Conservation (phyloP, 1,284 basidiomycete species). For the Pseudozyma hubeiensis region DNA sequence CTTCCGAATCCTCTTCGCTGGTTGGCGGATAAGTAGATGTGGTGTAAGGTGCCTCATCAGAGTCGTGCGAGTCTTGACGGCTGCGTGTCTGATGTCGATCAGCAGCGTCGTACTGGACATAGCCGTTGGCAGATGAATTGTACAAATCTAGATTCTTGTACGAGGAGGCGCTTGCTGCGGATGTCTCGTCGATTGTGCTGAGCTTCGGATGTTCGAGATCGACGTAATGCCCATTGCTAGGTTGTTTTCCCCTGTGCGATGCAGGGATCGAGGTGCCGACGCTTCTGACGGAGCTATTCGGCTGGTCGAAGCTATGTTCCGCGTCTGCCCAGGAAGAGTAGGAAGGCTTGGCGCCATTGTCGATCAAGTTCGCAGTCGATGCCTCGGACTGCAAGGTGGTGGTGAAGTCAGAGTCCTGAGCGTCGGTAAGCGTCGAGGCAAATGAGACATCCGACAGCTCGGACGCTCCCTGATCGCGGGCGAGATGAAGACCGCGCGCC, state of each 20-base stretch:
- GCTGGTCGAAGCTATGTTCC: neutral
- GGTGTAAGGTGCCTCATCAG: conserved; percentile 24
- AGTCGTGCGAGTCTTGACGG: conserved; percentile 23
- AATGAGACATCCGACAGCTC: conserved; percentile 28
- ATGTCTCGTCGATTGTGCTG: conserved; percentile 37
- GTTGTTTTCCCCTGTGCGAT: conserved; percentile 22
- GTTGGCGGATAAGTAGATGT: conserved; percentile 49
- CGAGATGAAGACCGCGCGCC: neutral
- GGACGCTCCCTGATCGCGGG: conserved; percentile 12
- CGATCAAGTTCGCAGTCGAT: conserved; percentile 7
- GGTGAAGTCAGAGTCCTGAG: conserved; percentile 10
- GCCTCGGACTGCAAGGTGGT: conserved; percentile 9
- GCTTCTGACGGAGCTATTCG: conserved; percentile 9
- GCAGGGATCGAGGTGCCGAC: neutral
- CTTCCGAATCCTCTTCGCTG: conserved; percentile 52
- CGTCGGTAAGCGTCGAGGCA: conserved; percentile 11
- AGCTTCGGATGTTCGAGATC: conserved; percentile 27
- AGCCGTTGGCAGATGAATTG: conserved; percentile 27
- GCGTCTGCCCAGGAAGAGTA: conserved; percentile 2
- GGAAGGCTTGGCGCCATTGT: conserved; percentile 1
- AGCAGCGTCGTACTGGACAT: conserved; percentile 4
- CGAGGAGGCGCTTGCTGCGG: conserved; percentile 13
- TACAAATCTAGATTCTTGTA: conserved; percentile 3
- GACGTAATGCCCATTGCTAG: conserved; percentile 21
- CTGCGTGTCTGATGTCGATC: conserved; percentile 4